Percentiles rank a stretch among this genome's conserved stretches.
Evolutionary conservation across 306 rosid species (phyloP).

Genomic region (Lagenaria siceraria): DNA sequence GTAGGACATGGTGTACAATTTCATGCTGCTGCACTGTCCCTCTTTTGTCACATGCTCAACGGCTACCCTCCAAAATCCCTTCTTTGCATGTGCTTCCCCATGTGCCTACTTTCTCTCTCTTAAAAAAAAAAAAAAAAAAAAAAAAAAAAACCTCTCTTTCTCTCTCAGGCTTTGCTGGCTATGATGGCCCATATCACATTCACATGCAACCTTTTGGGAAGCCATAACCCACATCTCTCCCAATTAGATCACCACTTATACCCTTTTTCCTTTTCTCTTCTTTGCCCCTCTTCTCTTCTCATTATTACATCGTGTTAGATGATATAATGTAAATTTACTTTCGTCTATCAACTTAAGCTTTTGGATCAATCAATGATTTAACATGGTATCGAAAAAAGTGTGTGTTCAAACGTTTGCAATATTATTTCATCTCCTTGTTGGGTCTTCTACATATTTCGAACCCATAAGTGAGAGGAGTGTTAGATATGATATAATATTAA

Average conservation of each 20-base stretch:
- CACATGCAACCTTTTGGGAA: conserved; percentile 72
- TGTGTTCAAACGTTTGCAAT: too few species aligned
- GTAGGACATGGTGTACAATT: conserved; percentile 82
- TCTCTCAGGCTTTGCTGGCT: not conserved
- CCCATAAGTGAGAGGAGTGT: too few species aligned
- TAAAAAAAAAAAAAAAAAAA: too few species aligned
- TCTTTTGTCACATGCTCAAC: conserved; percentile 50
- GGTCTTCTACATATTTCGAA: too few species aligned
- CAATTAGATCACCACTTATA: not conserved
- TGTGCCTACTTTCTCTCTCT: conserved; percentile 23
- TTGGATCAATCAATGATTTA: too few species aligned
- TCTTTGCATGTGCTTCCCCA: conserved; percentile 50
- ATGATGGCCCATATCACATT: conserved; percentile 59
- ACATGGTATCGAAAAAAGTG: too few species aligned
- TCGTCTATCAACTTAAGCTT: too few species aligned
- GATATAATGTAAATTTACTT: too few species aligned
- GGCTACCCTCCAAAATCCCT: conserved; percentile 6
- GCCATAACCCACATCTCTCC: conserved; percentile 26
- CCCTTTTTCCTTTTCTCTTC: not conserved
- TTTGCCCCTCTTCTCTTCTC: not conserved
- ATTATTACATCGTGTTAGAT: not conserved
- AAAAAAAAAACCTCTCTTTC: not conserved
- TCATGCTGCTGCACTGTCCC: conserved; percentile 75
- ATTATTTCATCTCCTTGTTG: too few species aligned
- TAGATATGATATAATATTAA: too few species aligned